phyloP scores from a whole-genome alignment of 2,329 filamentous ascomycete species.

The Tolypocladium pustulatum region DNA sequence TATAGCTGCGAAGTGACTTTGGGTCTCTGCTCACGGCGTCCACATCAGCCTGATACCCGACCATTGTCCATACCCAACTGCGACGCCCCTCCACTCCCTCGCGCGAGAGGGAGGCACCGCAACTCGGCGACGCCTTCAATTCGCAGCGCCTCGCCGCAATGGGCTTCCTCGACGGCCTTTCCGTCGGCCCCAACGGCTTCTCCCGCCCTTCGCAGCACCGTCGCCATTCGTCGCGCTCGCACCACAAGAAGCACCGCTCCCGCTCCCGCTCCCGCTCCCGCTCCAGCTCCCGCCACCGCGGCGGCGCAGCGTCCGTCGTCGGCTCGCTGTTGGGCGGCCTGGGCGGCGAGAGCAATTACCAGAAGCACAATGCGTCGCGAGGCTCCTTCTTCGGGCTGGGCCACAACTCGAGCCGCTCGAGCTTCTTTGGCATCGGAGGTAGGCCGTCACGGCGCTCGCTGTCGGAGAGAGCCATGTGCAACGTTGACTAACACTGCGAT shows the following conservation, averaged over 20 bases:
- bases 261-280: constrained; percentile 27
- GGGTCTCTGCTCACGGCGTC: background rate
- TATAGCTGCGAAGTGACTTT: background rate
- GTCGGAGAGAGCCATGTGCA: background rate
- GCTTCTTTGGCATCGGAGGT: constrained; percentile 32
- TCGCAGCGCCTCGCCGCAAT: constrained; percentile 8
- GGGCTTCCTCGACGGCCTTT: constrained; percentile 24
- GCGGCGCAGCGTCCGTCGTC: constrained; percentile 20
- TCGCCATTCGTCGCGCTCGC: constrained; percentile 17
- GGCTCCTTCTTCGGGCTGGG: constrained; percentile 37
- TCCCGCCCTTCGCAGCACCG: constrained; percentile 15
- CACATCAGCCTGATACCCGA: background rate
- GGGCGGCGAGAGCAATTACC: constrained; percentile 19
- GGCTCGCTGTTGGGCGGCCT: constrained; percentile 19
- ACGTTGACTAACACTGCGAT: background rate
- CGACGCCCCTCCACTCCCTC: background rate
- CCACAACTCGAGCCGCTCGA: constrained; percentile 29
- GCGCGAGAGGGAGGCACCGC: background rate
- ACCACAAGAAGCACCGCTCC: constrained; percentile 22
- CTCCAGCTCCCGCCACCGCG: constrained; percentile 19
- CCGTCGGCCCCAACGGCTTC: constrained; percentile 17
- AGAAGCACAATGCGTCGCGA: constrained; percentile 29
- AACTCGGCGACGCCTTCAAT: background rate
- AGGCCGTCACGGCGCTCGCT: background rate
- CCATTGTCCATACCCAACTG: background rate